Base-by-base conservation (phyloP, 257 asterid genomes). In the Knoxia roxburghii region DNA sequence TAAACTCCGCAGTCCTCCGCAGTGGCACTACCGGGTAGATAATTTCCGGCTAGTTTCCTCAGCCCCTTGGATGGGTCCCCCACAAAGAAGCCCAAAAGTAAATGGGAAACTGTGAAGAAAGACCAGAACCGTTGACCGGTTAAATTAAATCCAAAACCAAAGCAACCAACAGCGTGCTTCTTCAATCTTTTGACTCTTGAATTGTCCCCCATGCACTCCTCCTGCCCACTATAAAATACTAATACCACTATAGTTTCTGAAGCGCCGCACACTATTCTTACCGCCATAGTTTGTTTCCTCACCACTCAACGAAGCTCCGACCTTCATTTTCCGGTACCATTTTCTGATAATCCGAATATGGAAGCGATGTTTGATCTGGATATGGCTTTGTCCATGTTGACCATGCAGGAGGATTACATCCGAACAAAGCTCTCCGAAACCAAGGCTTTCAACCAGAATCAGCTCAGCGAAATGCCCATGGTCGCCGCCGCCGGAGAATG, bases 401-500 rank as follows among this genome's bases (percentile, higher is more conserved):
- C 64, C 5, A n/a, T 54, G 72, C 71, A 37, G 23, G 76, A 72
- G 52, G 14, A 54, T 33, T 62, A 37, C 26, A 54, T 8, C 6
- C 59, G 17, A 0, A 23, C 46, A n/a, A 61, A 43, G 24, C 29
- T 6, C 15, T 35, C 27, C 1, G 41, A 37, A 5, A 14, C 14
- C 18, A 9, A 17, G n/a, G 8, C 51, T 17, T 6, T 30, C 21
- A 24, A 18, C 37, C 64, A 41, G 26, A 65, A 53, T 27, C 71
- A 55, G 7, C 60, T 64, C 59, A 46, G 57, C 12, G 70, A 65
- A 48, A 65, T 65, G 70, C 51, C 66, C 46, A 56, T 40, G 63
- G 76, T 64, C 27, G 35, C 39, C 7, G 71, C 65, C 17, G 23
- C 4, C 35, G 76, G 76, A 14, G 70, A 43, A 20, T 72, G 76